Conservation (phyloP, 2,329 filamentous ascomycete species). For the Pseudogymnoascus sp. region DNA sequence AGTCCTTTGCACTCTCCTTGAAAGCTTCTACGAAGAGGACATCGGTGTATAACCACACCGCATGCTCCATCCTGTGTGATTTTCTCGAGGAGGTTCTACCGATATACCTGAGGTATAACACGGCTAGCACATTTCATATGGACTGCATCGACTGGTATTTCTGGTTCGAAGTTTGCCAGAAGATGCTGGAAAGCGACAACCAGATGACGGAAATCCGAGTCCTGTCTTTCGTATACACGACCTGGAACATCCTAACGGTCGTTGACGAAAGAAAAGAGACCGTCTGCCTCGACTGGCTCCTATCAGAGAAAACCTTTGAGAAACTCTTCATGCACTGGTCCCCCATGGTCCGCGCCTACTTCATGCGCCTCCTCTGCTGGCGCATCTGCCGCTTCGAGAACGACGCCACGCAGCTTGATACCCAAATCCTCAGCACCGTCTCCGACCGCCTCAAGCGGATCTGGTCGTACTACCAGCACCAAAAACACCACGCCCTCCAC, state of each 20-base stretch:
- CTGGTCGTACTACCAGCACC: conserved; percentile 56
- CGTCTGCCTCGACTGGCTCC: conserved; percentile 54
- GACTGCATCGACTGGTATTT: conserved; percentile 55
- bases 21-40: conserved; percentile 54
- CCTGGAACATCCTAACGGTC: conserved; percentile 52
- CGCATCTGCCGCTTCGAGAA: conserved; percentile 55
- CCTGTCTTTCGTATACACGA: conserved; percentile 58
- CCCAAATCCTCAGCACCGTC: conserved; percentile 49
- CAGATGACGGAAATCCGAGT: conserved; percentile 63
- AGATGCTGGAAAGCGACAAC: conserved; percentile 63
- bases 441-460: conserved; percentile 48
- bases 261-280: conserved; percentile 49
- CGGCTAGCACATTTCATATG: conserved; percentile 34
- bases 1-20: conserved; percentile 53
- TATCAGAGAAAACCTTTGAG: conserved; percentile 54
- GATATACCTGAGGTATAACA: conserved; percentile 52
- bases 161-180: conserved; percentile 58
- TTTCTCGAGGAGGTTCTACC: conserved; percentile 61
- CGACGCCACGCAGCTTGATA: conserved; percentile 43
- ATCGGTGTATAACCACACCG: conserved; percentile 60
- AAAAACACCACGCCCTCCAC: conserved; percentile 47
- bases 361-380: conserved; percentile 65
- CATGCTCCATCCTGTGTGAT: conserved; percentile 66
- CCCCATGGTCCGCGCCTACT: conserved; percentile 70
- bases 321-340: conserved; percentile 68